phyloP scores from a whole-genome alignment of 202 grass and related monocot genomes.

The Alloteropsis angusta region DNA sequence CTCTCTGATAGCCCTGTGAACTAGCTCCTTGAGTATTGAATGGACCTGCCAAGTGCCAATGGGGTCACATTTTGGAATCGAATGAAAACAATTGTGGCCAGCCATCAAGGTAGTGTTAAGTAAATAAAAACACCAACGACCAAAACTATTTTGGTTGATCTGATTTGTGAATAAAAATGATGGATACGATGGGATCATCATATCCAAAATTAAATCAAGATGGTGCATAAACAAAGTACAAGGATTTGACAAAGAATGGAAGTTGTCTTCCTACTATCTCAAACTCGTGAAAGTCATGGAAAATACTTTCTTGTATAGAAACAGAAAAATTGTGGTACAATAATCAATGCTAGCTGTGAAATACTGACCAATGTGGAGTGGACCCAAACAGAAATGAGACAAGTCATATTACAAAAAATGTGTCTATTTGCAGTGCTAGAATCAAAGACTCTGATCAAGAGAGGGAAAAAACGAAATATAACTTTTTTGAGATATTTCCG shows the following conservation, averaged over 20 bases:
- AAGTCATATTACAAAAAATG: neutral
- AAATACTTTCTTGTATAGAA: neutral
- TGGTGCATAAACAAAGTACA: neutral
- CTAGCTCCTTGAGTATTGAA: constrained; percentile 78
- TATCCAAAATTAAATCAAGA: neutral
- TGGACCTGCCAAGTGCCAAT: constrained; percentile 56
- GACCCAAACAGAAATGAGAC: neutral
- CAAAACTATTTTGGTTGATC: neutral
- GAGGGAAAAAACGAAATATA: no score
- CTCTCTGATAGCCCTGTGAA: constrained; percentile 81
- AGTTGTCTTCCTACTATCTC: neutral
- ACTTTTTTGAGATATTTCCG: neutral
- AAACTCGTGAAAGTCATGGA: neutral
- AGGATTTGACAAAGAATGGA: neutral
- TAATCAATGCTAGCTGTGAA: neutral
- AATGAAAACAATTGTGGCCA: neutral
- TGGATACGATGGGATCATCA: neutral
- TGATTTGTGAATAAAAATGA: neutral
- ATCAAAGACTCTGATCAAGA: neutral
- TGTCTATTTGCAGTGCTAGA: neutral
- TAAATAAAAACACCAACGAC: neutral
- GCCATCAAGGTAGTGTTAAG: neutral
- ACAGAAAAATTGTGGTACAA: neutral
- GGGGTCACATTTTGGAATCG: neutral
- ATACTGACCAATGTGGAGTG: neutral